A percentile compares a stretch with the other conserved stretches of the same genome.
phyloP scores from a whole-genome alignment of 805 yeast genomes.

The Candida verbasci region DNA sequence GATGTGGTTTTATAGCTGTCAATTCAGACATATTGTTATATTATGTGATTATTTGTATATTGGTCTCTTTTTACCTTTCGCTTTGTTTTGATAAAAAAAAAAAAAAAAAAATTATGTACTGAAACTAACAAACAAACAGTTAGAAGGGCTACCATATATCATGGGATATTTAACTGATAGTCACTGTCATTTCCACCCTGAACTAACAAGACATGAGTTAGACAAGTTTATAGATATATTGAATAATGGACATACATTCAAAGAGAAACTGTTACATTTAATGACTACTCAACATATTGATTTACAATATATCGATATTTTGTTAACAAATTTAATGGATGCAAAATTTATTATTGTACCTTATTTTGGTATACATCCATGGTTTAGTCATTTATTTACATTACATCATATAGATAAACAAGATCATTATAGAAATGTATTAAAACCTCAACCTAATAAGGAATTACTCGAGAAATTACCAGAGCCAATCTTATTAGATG shows the following conservation, averaged over 20 bases:
- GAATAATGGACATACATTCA: slow-evolving; percentile 7
- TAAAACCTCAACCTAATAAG: slow-evolving; percentile 36
- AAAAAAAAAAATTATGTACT: no score
- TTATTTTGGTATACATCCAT: slow-evolving; percentile 82
- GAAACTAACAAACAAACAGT: no score
- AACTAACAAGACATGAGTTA: slow-evolving; percentile 10
- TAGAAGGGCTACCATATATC: no score
- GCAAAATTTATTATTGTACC: slow-evolving; percentile 30
- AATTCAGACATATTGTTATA: slow-evolving; percentile 21
- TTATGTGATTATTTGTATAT: slow-evolving; percentile 3
- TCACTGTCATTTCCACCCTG: slow-evolving; percentile 32
- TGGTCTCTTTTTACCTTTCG: slow-evolving; percentile 3
- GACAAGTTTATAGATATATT: slow-evolving; percentile 9
- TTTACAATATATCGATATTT: slow-evolving; percentile 19
- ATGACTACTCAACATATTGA: slow-evolving; percentile 39
- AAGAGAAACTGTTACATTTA: slow-evolving; percentile 19
- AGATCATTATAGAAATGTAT: slow-evolving; percentile 54
- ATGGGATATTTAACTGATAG: slow-evolving; percentile 17
- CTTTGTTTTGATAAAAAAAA: no score
- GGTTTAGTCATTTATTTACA: slow-evolving; percentile 73
- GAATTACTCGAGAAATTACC: slow-evolving; percentile 52
- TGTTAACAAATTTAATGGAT: slow-evolving; percentile 11
- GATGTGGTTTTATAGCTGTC: slow-evolving; percentile 56
- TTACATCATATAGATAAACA: slow-evolving; percentile 24
- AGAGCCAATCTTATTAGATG: slow-evolving; percentile 46